Base-by-base conservation (phyloP, 176 grass and related monocot species). In the Lolium rigidum region DNA sequence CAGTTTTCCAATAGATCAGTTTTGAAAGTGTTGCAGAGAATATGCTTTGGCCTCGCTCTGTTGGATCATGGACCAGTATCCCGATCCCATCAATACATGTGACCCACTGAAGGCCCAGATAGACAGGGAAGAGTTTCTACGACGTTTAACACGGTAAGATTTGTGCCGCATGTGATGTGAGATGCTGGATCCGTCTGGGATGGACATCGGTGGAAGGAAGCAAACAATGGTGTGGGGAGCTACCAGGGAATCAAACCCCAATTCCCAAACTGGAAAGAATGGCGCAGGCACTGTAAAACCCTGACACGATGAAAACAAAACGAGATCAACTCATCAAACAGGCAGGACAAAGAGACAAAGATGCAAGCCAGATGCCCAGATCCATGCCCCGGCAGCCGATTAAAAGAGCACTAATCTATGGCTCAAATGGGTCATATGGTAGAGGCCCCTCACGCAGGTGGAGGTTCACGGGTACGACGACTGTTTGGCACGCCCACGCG, bases 401-500 rank as follows among this genome's bases (percentile, higher is more conserved):
- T 15, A 52, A 63, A 6, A 5, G 21, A 22, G 41, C 39, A 0
- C 39, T 47, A 47, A 31, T 0, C 24, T 22, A 82, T 47, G 57
- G 17, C 7, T 48, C 56, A 14, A 63, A 50, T 75, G 55, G 70
- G 22, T 84, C 46, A 51, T 67, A 72, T 11, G 4, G 15, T 55
- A 56, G 2, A 50, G 65, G 65, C 17, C 37, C 8, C 37, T 20
- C 69, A 7, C 20, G 64, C 60, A 25, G 61, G 1, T 43, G 35
- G n/a, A 56, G n/a, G 80, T 22, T 84, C 82, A 84, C 82, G 82
- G 82, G 82, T 16, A 39, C 56, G 24, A 50, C 56, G 16, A 50
- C 82, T 51, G 82, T 75, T 63, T 12, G 43, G 43, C 39, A 47
- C 39, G 77, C 21, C 77, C 38, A 24, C 38, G n/a, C n/a, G 56